Evolutionary conservation across 140 eudicot genomes (phyloP), one percentile per base, ranked within the genome.

Genomic region (Anethum foeniculum): DNA sequence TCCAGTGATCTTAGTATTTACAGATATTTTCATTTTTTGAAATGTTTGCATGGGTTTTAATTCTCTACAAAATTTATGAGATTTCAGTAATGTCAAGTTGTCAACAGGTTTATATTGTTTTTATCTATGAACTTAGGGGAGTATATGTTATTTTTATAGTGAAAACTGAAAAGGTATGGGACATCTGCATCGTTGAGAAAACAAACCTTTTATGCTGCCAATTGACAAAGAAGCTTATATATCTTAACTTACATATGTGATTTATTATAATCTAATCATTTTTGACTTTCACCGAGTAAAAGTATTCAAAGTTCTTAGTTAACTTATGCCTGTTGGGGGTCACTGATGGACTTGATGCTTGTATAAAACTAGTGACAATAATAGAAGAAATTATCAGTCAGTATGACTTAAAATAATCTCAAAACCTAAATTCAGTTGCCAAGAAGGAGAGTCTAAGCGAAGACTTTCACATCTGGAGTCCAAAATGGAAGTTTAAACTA

Each of bases 41-140:
- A 69, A 34, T 69, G 21, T 34, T 69, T 34, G 4, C 25, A 34
- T 30, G 21, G 15, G 75, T 30, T 71, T 71, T 71, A 30, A 14
- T 10, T 30, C 11, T 60, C 6, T 25, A n/a, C 32, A 10, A 9
- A 21, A 7, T 60, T 19, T 7, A 18, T 71, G 16, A n/a, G 43
- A 34, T 13, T 30, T 32, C 6, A 5, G 51, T 21, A 18, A 7
- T 41, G 15, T 39, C 30, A 9, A 72, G 77, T 1, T 41, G 15
- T 39, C 30, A 9, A 72, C 51, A 39, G 25, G 49, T 23, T 38
- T 6, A 25, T 19, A 72, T 23, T 39, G 76, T 71, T 1, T 71
- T 71, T 71, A 43, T 39, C 76, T 34, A 47, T 36, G 80, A 75
- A 79, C 47, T 68, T 81, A 75, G 67, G 62, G 48, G 49, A 68